Base-by-base conservation (phyloP, 768 basidiomycete genomes). In the Heimioporus sp. region DNA sequence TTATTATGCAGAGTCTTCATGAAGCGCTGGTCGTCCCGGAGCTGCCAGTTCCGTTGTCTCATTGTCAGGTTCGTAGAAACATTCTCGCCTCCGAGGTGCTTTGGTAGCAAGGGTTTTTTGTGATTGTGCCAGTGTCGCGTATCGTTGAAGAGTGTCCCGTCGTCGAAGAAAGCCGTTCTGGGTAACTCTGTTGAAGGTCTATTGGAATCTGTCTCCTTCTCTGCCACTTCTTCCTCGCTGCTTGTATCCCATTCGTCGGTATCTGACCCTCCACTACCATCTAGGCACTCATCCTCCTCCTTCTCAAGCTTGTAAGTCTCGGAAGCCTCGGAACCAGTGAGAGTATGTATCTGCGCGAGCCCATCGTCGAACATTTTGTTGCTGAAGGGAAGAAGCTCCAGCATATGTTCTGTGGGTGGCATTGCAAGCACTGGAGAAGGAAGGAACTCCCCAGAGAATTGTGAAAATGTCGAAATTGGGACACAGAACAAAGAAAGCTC, bases 61-160 rank as follows among this genome's bases (percentile, higher is more conserved):
- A 64, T 72, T 43, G 73, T 69, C 31, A 56, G 42, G 1, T 63
- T 62, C 47, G 70, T 63, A 3, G 61, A 43, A 1, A 62, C 44
- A 8, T 66, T 64, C 15, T 74, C 71, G 1, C 82, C 82, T 3
- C 82, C 83, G 0, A 80, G 70, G 61, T 82, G 76, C 17, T 73
- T 70, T 4, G 84, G 83, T 1, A 87, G 61, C 19, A 86, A 71
- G 0, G 78, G 48, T 31, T 67, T 76, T 38, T 65, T 63, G 47
- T 69, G 64, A 48, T 75, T 80, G 56, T 86, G 85, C 86, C 86
- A 86, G 58, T 85, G 85, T 16, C 65, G 71, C 0, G 72, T 75
- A 55, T 86, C 86, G 6, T 66, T 60, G 64, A 80, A 82, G 10
- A 71, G 57, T 7, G 53, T 56, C 2, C 69, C 73, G 57, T 80